A percentile compares a stretch with the other conserved stretches of the same genome.
Evolutionary conservation across 768 basidiomycete species (phyloP).

Genomic region (Tephrocybe sp.): DNA sequence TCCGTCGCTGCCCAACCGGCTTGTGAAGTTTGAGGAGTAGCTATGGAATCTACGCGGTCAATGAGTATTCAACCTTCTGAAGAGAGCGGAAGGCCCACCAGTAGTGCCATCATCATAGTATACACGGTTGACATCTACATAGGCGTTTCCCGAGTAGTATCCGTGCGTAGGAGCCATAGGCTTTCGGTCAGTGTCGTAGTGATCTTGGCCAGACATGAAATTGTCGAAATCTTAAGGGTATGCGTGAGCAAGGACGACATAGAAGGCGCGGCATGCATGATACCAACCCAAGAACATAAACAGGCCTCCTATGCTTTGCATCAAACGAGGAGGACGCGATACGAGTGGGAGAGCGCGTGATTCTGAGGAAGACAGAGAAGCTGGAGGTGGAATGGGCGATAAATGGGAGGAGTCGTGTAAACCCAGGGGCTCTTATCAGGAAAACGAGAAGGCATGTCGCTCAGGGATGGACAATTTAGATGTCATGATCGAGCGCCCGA

Average conservation of each 20-base stretch:
- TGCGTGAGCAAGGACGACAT: not conserved
- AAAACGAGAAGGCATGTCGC: conserved; percentile 20
- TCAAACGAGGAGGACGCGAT: conserved; percentile 6
- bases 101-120: not conserved
- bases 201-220: conserved; percentile 12
- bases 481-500: conserved; percentile 32
- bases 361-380: not conserved
- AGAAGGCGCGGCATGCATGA: not conserved
- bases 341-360: not conserved
- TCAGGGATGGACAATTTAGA: conserved; percentile 28
- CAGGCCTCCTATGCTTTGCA: conserved; percentile 10
- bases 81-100: not conserved
- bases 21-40: not conserved
- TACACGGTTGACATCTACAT: not conserved
- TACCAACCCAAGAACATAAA: conserved; percentile 9
- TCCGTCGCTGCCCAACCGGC: conserved; percentile 4
- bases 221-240: conserved; percentile 9
- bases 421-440: conserved; percentile 31
- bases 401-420: conserved; percentile 8
- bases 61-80: not conserved
- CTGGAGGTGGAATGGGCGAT: not conserved
- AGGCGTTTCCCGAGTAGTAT: not conserved
- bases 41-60: not conserved
- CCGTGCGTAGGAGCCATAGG: conserved; percentile 5
- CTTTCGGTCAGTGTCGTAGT: conserved; percentile 8